A percentile compares a stretch with the other conserved stretches of the same genome.
These are phyloP conservation scores for Neospermospora avenae DNA, from an alignment of 2,329 filamentous ascomycete genomes.

Conservation along the genomic window DNA sequence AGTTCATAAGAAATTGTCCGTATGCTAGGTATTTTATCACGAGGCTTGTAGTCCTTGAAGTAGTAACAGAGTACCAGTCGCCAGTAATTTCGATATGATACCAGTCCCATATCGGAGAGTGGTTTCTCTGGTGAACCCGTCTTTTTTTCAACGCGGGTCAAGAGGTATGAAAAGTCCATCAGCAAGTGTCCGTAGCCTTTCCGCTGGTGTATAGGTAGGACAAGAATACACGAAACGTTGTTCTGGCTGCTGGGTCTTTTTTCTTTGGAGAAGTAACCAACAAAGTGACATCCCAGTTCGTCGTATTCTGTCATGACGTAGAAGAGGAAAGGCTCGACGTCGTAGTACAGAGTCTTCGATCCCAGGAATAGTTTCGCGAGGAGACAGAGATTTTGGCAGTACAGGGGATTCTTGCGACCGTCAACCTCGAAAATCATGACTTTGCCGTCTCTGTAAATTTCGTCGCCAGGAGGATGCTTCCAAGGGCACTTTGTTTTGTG, in stretches of 20 bases:
- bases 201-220: conserved; percentile 91
- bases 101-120: conserved; percentile 93
- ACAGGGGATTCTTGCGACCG: conserved; percentile 94
- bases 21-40: conserved; percentile 53
- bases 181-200: conserved; percentile 96
- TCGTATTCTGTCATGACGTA: conserved; percentile 96
- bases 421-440: conserved; percentile 98
- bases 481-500: conserved; percentile 96
- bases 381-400: conserved; percentile 95
- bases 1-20: conserved; percentile 79
- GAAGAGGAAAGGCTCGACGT: conserved; percentile 95
- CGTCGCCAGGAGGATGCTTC: conserved; percentile 94
- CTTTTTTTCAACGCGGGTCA: conserved; percentile 89
- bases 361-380: conserved; percentile 97
- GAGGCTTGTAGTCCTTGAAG: conserved; percentile 60
- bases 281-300: conserved; percentile 88
- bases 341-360: conserved; percentile 97
- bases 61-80: conserved; percentile 83
- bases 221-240: conserved; percentile 96
- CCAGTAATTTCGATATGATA: conserved; percentile 98
- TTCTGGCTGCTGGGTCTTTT: conserved; percentile 93
- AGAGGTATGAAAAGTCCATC: conserved; percentile 96
- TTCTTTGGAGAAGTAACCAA: conserved; percentile 99
- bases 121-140: conserved; percentile 97
- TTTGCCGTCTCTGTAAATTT: conserved; percentile 90